These are phyloP conservation scores for Geotrichum aggregatum DNA, from an alignment of 1,139 yeast genomes.

Conservation along the genomic window DNA sequence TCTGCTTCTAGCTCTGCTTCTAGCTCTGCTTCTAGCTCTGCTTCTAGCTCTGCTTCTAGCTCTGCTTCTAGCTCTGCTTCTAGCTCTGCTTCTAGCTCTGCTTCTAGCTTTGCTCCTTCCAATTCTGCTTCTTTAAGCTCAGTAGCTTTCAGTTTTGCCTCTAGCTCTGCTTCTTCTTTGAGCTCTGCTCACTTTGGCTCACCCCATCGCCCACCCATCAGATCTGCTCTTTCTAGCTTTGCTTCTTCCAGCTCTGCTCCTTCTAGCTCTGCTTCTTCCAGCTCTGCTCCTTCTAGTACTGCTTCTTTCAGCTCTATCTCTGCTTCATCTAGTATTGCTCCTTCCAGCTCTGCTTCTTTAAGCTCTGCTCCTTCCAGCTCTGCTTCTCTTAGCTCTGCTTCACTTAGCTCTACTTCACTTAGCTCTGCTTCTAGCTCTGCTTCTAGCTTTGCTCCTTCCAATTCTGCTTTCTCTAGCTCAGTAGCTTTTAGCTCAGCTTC, in stretches of 20 bases:
- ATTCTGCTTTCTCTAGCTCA: neutral
- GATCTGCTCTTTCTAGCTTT: neutral
- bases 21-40: neutral
- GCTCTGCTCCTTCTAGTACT: neutral
- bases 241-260: constrained; percentile 4
- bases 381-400: constrained; percentile 2
- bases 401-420: neutral
- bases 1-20: constrained; percentile 10
- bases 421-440: constrained; percentile 6
- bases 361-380: constrained; percentile 6
- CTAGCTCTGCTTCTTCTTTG: neutral
- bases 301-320: neutral
- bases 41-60: neutral
- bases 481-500: neutral
- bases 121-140: constrained; percentile 7
- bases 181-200: neutral
- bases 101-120: constrained; percentile 1
- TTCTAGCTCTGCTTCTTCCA: neutral
- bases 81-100: constrained; percentile 1
- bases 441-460: neutral
- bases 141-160: neutral
- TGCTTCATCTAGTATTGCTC: neutral
- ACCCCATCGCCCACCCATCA: no score
- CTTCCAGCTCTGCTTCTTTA: constrained; percentile 5
- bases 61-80: constrained; percentile 10